Conservation (phyloP, 2,329 filamentous ascomycete genomes). For the Aspergillus ibericus region DNA sequence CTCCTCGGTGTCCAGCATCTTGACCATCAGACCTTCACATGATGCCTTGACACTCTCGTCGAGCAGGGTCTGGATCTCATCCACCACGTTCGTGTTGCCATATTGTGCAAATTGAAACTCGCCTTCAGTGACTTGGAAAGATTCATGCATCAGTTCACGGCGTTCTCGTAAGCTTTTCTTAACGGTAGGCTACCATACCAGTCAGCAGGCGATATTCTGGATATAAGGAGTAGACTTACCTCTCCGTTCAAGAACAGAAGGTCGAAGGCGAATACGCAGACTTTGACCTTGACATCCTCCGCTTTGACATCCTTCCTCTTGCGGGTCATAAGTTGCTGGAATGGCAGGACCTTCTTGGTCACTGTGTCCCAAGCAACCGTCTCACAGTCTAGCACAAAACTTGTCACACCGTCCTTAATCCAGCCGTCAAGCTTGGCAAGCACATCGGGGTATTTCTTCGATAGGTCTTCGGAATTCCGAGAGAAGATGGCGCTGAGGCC, state of each 20-base stretch:
- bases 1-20: constrained; percentile 93
- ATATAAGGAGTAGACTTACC: constrained; percentile 35
- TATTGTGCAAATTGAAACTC: constrained; percentile 88
- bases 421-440: constrained; percentile 82
- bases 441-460: constrained; percentile 97
- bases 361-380: constrained; percentile 94
- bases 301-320: constrained; percentile 97
- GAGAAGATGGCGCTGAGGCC: constrained; percentile 95
- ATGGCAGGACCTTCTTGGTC: constrained; percentile 93
- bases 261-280: constrained; percentile 96
- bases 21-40: constrained; percentile 98
- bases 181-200: constrained; percentile 63
- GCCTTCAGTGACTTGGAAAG: constrained; percentile 77
- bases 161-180: constrained; percentile 83
- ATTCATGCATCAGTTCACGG: constrained; percentile 68
- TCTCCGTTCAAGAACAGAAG: constrained; percentile 90
- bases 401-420: constrained; percentile 87
- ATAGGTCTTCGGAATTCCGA: constrained; percentile 92
- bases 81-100: constrained; percentile 83
- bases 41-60: constrained; percentile 95
- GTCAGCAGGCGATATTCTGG: constrained; percentile 10
- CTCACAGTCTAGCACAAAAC: constrained; percentile 98
- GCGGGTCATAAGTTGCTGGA: constrained; percentile 96
- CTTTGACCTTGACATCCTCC: constrained; percentile 93
- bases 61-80: constrained; percentile 87